Percentiles rank a stretch among this genome's conserved stretches.
Conservation (phyloP, 352 stramenopile species). For the Globisporangium paroecandrum region DNA sequence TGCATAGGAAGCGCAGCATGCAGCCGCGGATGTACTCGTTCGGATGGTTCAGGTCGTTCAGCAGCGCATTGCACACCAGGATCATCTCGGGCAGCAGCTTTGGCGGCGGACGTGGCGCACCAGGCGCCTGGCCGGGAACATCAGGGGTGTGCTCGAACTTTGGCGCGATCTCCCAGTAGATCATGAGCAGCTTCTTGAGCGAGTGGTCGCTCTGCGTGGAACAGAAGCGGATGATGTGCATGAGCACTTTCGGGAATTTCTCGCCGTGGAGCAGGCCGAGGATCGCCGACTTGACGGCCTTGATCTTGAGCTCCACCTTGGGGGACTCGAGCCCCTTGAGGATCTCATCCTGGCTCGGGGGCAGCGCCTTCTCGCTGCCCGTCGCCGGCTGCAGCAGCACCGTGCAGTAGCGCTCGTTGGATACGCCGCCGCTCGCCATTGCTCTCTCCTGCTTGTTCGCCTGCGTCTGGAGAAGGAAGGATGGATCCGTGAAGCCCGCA, state of each 20-base stretch:
- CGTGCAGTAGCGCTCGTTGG: slow-evolving; percentile 86
- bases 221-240: slow-evolving; percentile 99
- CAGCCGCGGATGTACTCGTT: slow-evolving; percentile 99
- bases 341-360: slow-evolving; percentile 94
- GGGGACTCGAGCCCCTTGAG: slow-evolving; percentile 96
- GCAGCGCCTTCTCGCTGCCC: slow-evolving; percentile 55
- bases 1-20: slow-evolving; percentile 99
- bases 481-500: neutral
- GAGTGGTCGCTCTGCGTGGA: slow-evolving; percentile 99
- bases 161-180: slow-evolving; percentile 99
- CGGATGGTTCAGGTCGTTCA: slow-evolving; percentile 99
- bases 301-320: slow-evolving; percentile 95
- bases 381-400: slow-evolving; percentile 65
- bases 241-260: slow-evolving; percentile 97
- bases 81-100: slow-evolving; percentile 99
- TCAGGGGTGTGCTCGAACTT: slow-evolving; percentile 92
- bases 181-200: slow-evolving; percentile 99
- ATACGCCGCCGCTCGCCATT: slow-evolving; percentile 48
- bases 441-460: neutral
- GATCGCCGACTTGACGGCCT: slow-evolving; percentile 98
- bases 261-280: slow-evolving; percentile 98
- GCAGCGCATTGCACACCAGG: slow-evolving; percentile 98
- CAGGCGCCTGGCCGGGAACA: slow-evolving; percentile 22
- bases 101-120: slow-evolving; percentile 37
- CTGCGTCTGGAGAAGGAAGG: neutral